phyloP scores from a whole-genome alignment of 2,329 filamentous ascomycete species.

The Chaetomiaceae sp. region DNA sequence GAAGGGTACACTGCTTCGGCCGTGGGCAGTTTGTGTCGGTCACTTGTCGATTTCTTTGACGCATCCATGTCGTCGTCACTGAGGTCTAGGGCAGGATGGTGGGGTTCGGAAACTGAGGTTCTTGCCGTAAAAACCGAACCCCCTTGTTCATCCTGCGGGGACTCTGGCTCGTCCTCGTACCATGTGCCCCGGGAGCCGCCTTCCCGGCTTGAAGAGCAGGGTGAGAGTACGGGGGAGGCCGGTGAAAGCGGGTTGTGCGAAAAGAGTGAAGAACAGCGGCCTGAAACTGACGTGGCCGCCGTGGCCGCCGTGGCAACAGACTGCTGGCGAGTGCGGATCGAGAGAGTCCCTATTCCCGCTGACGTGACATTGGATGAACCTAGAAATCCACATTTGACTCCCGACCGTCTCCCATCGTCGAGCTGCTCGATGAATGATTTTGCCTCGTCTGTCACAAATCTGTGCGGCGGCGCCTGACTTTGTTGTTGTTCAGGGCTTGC shows the following conservation, averaged over 20 bases:
- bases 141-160: not conserved
- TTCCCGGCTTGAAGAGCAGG: slow-evolving; percentile 12
- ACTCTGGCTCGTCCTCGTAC: slow-evolving; percentile 23
- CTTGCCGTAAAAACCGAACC: slow-evolving; percentile 1
- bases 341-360: slow-evolving; percentile 33
- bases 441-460: slow-evolving; percentile 1
- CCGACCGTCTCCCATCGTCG: slow-evolving; percentile 1
- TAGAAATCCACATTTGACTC: slow-evolving; percentile 6
- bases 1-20: not conserved
- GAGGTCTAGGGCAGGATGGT: not conserved
- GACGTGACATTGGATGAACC: slow-evolving; percentile 37
- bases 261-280: slow-evolving; percentile 29
- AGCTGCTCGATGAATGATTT: not conserved
- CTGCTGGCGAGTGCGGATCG: slow-evolving; percentile 33
- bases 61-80: not conserved
- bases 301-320: slow-evolving; percentile 41
- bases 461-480: not conserved
- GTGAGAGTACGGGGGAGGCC: slow-evolving; percentile 4
- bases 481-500: slow-evolving; percentile 6
- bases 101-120: slow-evolving; percentile 8
- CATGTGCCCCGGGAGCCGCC: slow-evolving; percentile 17
- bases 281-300: slow-evolving; percentile 39
- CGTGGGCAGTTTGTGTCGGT: not conserved
- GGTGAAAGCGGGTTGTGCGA: slow-evolving; percentile 24
- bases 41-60: not conserved